phyloP scores from a whole-genome alignment of 1,284 basidiomycete genomes.

The Apiotrichum sp. region DNA sequence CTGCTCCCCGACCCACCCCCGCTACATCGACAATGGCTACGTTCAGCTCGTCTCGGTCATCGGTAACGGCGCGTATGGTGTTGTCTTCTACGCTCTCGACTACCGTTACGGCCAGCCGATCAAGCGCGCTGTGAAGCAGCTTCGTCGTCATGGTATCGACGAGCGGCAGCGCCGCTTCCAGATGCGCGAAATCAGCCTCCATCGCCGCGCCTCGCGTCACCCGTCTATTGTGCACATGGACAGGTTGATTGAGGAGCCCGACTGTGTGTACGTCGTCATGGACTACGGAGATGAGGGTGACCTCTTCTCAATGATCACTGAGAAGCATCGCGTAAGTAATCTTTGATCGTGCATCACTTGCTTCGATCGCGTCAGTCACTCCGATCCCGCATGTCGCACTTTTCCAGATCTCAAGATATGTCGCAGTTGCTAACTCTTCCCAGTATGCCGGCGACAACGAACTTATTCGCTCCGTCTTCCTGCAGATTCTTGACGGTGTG shows the following conservation, averaged over 20 bases:
- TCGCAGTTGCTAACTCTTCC: slow-evolving; percentile 6
- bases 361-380: background rate
- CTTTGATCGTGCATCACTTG: background rate
- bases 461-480: slow-evolving; percentile 76
- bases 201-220: slow-evolving; percentile 58
- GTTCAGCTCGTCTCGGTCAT: slow-evolving; percentile 85
- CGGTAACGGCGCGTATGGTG: slow-evolving; percentile 91
- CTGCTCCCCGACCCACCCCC: slow-evolving; percentile 19
- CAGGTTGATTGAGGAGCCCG: slow-evolving; percentile 67
- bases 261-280: slow-evolving; percentile 57
- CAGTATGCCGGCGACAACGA: slow-evolving; percentile 72
- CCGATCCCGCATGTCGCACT: background rate
- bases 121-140: slow-evolving; percentile 82
- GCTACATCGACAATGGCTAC: slow-evolving; percentile 63
- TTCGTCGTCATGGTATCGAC: slow-evolving; percentile 55
- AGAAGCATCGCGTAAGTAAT: slow-evolving; percentile 48
- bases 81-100: slow-evolving; percentile 84
- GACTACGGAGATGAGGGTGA: slow-evolving; percentile 79
- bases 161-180: slow-evolving; percentile 74
- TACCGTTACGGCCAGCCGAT: slow-evolving; percentile 50
- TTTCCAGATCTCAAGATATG: background rate
- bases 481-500: slow-evolving; percentile 89
- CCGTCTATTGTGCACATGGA: slow-evolving; percentile 84
- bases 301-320: slow-evolving; percentile 71
- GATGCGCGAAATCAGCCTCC: slow-evolving; percentile 61